Conservation (phyloP, 1,284 basidiomycete genomes). For the Tremellales sp. region DNA sequence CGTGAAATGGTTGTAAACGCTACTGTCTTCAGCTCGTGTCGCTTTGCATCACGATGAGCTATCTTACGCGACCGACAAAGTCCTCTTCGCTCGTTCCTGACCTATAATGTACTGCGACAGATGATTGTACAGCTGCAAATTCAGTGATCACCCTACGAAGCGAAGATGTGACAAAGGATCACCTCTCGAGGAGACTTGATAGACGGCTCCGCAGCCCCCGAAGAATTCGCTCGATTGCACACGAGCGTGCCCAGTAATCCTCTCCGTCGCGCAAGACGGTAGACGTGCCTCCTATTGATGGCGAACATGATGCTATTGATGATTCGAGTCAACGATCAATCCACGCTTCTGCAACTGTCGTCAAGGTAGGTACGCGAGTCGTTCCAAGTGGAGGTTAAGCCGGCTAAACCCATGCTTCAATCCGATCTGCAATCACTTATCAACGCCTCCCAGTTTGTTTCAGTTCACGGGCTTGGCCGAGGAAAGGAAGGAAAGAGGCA, state of each 20-base stretch:
- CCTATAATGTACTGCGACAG: constrained; percentile 88
- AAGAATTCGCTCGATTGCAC: background rate
- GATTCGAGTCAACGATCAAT: too few species aligned
- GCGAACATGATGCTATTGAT: background rate
- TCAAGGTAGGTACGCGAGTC: too few species aligned
- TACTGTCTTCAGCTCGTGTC: constrained; percentile 36
- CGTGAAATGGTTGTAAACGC: constrained; percentile 90
- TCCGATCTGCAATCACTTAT: too few species aligned
- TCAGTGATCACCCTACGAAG: background rate
- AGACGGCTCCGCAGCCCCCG: background rate
- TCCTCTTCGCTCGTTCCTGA: constrained; percentile 86
- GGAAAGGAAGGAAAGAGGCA: too few species aligned
- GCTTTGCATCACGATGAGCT: background rate
- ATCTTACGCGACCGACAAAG: constrained; percentile 79
- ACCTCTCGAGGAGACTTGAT: constrained; percentile 7
- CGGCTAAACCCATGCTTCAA: background rate
- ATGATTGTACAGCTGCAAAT: constrained; percentile 70
- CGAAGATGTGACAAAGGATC: background rate
- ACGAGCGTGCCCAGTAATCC: background rate
- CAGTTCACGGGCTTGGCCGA: too few species aligned
- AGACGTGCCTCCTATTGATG: background rate
- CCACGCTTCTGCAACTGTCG: too few species aligned
- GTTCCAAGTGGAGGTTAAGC: background rate
- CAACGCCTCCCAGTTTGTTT: too few species aligned
- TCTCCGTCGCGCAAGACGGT: background rate